Evolutionary conservation across 768 basidiomycete species (phyloP), one percentile per base, ranked within the genome.

Genomic region (Royoungia palumana): DNA sequence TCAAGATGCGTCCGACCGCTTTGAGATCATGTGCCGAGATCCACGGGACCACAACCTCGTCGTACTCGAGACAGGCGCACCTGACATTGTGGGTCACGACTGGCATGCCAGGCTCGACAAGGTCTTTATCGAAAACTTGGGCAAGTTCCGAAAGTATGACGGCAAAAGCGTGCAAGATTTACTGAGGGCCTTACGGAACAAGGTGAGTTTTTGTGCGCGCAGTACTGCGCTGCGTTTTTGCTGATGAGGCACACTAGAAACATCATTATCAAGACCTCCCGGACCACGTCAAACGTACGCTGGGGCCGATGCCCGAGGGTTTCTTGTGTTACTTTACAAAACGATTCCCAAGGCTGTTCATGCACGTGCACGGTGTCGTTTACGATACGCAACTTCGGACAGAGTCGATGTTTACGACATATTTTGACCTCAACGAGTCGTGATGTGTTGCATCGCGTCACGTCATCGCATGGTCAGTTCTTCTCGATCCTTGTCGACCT

Each of bases 191-290:
- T 70, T 99, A 60, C 77, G 96, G 55, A 99, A 98, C 68, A 98
- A 99, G 79, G 94, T 92, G 49, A 36, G 82, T 67, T 5, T 8
- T 40, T 22, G 13, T 13, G 21, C 28, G 2, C 28, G 28, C 28
- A 28, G 28, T 2, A n/a, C n/a, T n/a, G 28, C 28, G 3, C 1
- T 28, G 12, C 28, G 10, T 28, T 28, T 28, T 6, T 28, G 4
- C 24, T 25, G 8, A 12, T 11, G 28, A 12, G 28, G 28, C 28
- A 28, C 9, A 20, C 7, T 42, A 94, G 94, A 95, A 94, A 88
- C 88, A 97, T 55, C 94, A 97, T 63, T 96, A 95, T 63, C 95
- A 97, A 70, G 96, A 99, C 69, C 71, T 99, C 11, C 95, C 95
- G 2, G 91, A 93, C 55, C 82, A 87, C 56, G 90, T 92, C 45